These are phyloP conservation scores for Claviceps spartinae DNA, from an alignment of 2,329 filamentous ascomycete genomes.

Conservation along the genomic window DNA sequence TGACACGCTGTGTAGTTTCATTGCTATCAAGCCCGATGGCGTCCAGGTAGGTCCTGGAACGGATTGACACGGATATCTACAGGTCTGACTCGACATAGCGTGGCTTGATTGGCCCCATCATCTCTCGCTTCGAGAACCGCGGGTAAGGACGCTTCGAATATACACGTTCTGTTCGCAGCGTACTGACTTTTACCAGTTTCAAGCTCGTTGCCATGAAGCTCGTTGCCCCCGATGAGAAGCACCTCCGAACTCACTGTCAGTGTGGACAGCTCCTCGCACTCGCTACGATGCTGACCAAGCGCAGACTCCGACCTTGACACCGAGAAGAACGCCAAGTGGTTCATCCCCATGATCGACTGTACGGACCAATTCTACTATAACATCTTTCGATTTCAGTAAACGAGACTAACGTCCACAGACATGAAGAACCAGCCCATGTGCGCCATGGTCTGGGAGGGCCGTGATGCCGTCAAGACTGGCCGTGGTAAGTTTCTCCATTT, in stretches of 20 bases:
- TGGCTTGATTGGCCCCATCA: slow-evolving; percentile 94
- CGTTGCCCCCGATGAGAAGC: slow-evolving; percentile 72
- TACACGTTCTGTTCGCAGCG: neutral
- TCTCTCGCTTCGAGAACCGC: slow-evolving; percentile 94
- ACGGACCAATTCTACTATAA: slow-evolving; percentile 23
- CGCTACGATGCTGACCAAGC: slow-evolving; percentile 13
- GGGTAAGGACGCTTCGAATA: slow-evolving; percentile 41
- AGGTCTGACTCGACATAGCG: slow-evolving; percentile 42
- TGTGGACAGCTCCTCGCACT: slow-evolving; percentile 10
- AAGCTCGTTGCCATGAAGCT: slow-evolving; percentile 99
- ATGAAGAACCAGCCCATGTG: slow-evolving; percentile 50
- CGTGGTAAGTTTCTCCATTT: slow-evolving; percentile 46
- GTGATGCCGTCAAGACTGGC: slow-evolving; percentile 97
- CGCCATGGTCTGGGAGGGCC: slow-evolving; percentile 99
- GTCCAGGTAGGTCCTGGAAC: slow-evolving; percentile 61
- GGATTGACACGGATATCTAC: neutral
- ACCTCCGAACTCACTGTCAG: slow-evolving; percentile 92
- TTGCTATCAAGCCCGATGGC: slow-evolving; percentile 99
- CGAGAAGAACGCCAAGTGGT: slow-evolving; percentile 78
- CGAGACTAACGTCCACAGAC: slow-evolving; percentile 1
- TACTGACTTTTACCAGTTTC: slow-evolving; percentile 33
- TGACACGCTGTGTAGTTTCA: slow-evolving; percentile 57
- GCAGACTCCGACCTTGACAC: slow-evolving; percentile 60
- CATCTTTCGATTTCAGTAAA: neutral
- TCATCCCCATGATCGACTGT: slow-evolving; percentile 87